Evolutionary conservation across 73 alveolate genomes (phyloP), one percentile per base, ranked within the genome.

Genomic region (Stentor coeruleus): DNA sequence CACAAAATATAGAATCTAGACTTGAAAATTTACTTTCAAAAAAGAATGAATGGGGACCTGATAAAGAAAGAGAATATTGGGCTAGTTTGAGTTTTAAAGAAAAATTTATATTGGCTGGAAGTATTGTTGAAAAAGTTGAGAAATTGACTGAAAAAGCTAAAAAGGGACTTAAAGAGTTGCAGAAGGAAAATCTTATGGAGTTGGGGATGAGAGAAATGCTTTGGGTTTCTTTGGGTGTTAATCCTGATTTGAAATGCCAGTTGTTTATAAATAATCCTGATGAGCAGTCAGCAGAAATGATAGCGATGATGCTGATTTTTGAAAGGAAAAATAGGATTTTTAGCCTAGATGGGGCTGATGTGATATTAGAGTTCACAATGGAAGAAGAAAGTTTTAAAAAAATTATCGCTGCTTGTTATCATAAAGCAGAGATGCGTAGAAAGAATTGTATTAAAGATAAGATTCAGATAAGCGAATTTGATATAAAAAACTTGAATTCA

Each of bases 141-240:
- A 49, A 6, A 49, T 49, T 49, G 66, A 49, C 20, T 6, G 20
- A 49, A 49, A 20, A 82, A 6, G 55, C 37, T 3, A 86, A 85
- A 3, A 38, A 85, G 3, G 58, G 35, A 26, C 74, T 80, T 49
- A 49, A 49, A 49, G 66, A 6, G 28, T 49, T 49, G 28, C 6
- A 49, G 20, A 20, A 49, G 28, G 3, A 81, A 73, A 49, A 59
- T 85, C 41, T 3, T 38, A 20, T 84, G 73, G 20, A 49, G 20
- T 20, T 49, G 28, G 66, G 20, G 28, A 11, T 49, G 28, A 49
- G 20, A 49, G 66, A 49, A 49, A 11, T 49, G 66, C 66, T 49
- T 49, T 49, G 66, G 66, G 66, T 20, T 11, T 6, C 66, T 49
- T 20, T 49, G 66, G 66, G 66, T 49, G 6, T 49, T 49, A 49